Evolutionary conservation across 805 yeast species (phyloP).

Genomic region (Candida bentonensis): DNA sequence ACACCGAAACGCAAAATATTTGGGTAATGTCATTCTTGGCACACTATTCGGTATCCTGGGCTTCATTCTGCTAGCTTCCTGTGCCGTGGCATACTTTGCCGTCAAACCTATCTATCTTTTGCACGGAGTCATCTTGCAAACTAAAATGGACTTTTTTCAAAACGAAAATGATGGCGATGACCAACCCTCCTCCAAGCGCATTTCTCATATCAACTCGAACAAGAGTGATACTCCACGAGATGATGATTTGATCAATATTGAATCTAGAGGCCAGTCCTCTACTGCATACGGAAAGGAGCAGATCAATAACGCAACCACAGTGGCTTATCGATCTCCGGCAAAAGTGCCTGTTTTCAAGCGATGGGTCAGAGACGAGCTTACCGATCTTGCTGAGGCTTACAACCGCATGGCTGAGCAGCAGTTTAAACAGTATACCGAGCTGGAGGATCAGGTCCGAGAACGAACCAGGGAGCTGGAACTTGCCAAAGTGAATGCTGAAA

Average conservation of each 20-base stretch:
- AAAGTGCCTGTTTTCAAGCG: conserved; percentile 10
- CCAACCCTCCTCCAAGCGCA: not conserved
- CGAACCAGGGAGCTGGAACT: conserved; percentile 80
- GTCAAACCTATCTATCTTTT: conserved; percentile 54
- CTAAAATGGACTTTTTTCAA: not conserved
- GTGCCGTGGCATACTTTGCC: conserved; percentile 74
- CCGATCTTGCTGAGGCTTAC: conserved; percentile 76
- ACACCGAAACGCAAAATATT: conserved; percentile 18
- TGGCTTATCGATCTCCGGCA: conserved; percentile 14
- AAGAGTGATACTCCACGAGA: not conserved
- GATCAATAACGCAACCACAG: conserved; percentile 3
- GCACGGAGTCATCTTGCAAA: not conserved
- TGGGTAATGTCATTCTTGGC: conserved; percentile 60
- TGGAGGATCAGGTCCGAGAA: conserved; percentile 77
- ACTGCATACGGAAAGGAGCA: not conserved
- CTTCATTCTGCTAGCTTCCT: conserved; percentile 58
- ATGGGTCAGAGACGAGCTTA: conserved; percentile 54
- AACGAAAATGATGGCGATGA: not conserved
- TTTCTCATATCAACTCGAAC: conserved; percentile 30
- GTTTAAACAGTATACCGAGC: conserved; percentile 64
- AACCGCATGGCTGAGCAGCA: conserved; percentile 83
- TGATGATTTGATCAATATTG: not conserved
- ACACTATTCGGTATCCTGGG: conserved; percentile 68
- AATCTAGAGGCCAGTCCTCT: not conserved
- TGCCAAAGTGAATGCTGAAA: conserved; percentile 78